These are phyloP conservation scores for Cladosporium velox DNA, from an alignment of 2,329 filamentous ascomycete species.

Conservation along the genomic window DNA sequence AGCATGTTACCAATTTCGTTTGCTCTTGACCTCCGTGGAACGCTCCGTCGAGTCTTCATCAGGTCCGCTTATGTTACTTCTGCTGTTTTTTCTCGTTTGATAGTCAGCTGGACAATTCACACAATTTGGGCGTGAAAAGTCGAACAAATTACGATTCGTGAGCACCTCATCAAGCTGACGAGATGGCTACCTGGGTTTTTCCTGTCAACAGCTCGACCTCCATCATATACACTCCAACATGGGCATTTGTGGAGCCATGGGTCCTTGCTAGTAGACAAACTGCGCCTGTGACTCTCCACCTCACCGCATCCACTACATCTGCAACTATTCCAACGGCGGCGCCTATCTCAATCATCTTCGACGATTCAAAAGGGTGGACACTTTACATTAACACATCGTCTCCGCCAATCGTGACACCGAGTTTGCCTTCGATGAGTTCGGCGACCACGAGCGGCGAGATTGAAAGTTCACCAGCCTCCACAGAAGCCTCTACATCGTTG, in stretches of 20 bases:
- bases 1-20: background rate
- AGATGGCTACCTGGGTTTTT: background rate
- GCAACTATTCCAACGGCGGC: background rate
- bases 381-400: background rate
- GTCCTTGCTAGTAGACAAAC: background rate
- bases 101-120: too few species aligned
- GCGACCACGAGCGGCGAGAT: background rate
- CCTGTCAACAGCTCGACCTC: background rate
- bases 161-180: background rate
- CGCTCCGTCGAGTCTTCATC: background rate
- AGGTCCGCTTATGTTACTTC: background rate
- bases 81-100: background rate
- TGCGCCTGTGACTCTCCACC: background rate
- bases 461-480: background rate
- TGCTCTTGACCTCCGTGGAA: background rate
- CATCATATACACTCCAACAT: background rate
- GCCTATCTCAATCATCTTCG: background rate
- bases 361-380: background rate
- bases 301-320: background rate
- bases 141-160: too few species aligned
- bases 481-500: background rate
- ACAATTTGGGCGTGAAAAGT: too few species aligned
- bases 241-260: background rate
- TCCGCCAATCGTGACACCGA: background rate
- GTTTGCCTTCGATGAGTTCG: background rate